A percentile compares a stretch with the other conserved stretches of the same genome.
phyloP scores from a whole-genome alignment of 371 early-diverging fungal genomes.

The Funneliformis caledonium region DNA sequence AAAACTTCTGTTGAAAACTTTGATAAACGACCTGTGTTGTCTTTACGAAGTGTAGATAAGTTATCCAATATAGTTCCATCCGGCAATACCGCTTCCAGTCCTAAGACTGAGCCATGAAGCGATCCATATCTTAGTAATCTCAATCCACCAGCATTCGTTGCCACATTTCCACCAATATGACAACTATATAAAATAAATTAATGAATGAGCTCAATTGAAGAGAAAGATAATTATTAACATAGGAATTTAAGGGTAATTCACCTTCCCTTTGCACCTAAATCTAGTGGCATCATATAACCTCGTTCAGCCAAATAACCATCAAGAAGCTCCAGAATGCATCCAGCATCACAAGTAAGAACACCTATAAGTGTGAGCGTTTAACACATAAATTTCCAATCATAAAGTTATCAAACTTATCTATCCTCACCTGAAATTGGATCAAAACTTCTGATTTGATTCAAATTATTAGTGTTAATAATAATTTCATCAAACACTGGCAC shows the following conservation, averaged over 20 bases:
- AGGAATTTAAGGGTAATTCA: conserved; percentile 41
- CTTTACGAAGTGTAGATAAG: conserved; percentile 78
- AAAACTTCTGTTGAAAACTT: background rate
- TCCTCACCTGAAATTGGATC: conserved; percentile 77
- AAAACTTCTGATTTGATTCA: conserved; percentile 79
- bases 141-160: conserved; percentile 96
- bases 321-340: conserved; percentile 84
- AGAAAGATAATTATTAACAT: background rate
- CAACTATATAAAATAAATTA: conserved; percentile 51
- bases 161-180: conserved; percentile 94
- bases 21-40: conserved; percentile 64
- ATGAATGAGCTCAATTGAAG: background rate
- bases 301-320: conserved; percentile 76
- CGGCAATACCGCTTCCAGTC: conserved; percentile 82
- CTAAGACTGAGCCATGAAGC: conserved; percentile 89
- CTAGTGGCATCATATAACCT: conserved; percentile 90
- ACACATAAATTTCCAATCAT: background rate
- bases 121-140: conserved; percentile 90
- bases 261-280: conserved; percentile 93
- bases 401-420: background rate
- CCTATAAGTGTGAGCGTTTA: conserved; percentile 49
- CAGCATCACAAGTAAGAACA: conserved; percentile 84
- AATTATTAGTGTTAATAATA: conserved; percentile 72
- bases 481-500: conserved; percentile 96
- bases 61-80: conserved; percentile 90